Base-by-base conservation (phyloP, 805 yeast species). In the Nadsonia fulvescens region DNA sequence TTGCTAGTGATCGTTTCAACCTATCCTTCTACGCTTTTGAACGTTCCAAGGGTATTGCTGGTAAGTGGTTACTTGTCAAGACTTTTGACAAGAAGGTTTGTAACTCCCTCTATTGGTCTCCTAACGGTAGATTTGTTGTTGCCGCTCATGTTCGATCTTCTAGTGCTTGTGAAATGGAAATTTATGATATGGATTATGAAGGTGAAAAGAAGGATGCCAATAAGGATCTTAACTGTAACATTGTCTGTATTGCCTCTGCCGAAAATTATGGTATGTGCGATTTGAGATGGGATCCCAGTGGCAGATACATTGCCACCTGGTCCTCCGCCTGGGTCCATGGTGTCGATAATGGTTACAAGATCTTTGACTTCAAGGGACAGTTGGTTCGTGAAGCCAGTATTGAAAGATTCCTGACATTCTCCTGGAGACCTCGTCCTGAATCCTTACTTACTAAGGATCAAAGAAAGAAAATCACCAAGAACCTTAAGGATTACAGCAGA, bases 391-490 rank as follows among this genome's bases (percentile, higher is more conserved):
- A 77, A 41, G 93, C 83, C 44, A 51, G 63, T 13, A 51, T 78
- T 34, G 89, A 78, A 42, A 76, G 72, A 30, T 81, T 89, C 66
- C 77, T 71, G 55, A 83, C 77, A 35, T 78, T 86, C 44, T 60
- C 68, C 35, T 89, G 99, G 99, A 77, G 99, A 62, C 96, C 96
- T 44, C 73, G 98, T 58, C 98, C 98, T 27, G 67, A 66, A 11
- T 63, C 82, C 2, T 53, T 72, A 37, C 66, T 89, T 46, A 59
- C 71, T 34, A 69, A 72, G 42, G 74, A 69, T 38, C 91, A 79
- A 51, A 69, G 69, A 60, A 79, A 81, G 74, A 75, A 73, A 63
- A 81, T 89, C 36, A 68, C 79, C 60, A 77, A 78, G 75, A 75
- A 75, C 58, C 57, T 86, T 59, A 69, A 73, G 49, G 86, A 78